These are phyloP conservation scores for Colletotrichum destructivum DNA, from an alignment of 2,329 filamentous ascomycete genomes.

Conservation along the genomic window DNA sequence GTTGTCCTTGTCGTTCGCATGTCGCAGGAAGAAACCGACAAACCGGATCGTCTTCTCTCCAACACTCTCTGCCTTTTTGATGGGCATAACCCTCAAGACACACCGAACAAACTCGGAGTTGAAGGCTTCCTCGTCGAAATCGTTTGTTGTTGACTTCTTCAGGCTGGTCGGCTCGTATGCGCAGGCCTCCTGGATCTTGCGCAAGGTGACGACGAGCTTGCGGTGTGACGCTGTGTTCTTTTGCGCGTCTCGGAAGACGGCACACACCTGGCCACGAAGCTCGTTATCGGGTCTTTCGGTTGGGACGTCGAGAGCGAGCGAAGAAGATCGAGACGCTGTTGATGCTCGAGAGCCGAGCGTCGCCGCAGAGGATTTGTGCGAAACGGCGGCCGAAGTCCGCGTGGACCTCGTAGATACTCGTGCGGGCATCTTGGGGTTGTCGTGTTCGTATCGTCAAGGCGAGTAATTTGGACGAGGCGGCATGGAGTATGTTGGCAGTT, in stretches of 20 bases:
- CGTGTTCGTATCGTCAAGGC: constrained; percentile 10
- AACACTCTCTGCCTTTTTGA: constrained; percentile 92
- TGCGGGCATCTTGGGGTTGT: constrained; percentile 61
- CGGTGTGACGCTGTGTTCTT: constrained; percentile 90
- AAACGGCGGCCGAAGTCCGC: constrained; percentile 60
- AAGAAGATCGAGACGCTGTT: constrained; percentile 63
- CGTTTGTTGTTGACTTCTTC: constrained; percentile 69
- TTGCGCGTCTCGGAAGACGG: constrained; percentile 86
- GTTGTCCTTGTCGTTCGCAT: constrained; percentile 79
- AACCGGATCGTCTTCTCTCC: constrained; percentile 91
- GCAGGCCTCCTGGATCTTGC: constrained; percentile 92
- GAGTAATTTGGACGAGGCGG: not conserved
- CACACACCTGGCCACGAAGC: constrained; percentile 81
- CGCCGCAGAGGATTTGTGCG: constrained; percentile 57
- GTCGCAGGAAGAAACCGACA: constrained; percentile 86
- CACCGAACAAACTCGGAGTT: constrained; percentile 89
- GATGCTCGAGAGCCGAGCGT: constrained; percentile 59
- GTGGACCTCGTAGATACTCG: constrained; percentile 63
- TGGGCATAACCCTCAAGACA: constrained; percentile 83
- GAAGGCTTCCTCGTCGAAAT: constrained; percentile 89
- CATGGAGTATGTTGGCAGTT: not conserved
- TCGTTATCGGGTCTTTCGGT: constrained; percentile 80
- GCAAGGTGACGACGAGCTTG: constrained; percentile 88
- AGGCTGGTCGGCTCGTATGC: constrained; percentile 73
- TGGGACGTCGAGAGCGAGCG: constrained; percentile 68